These are phyloP conservation scores for Extremus antarcticus DNA, from an alignment of 495 filamentous ascomycete species.

Conservation along the genomic window DNA sequence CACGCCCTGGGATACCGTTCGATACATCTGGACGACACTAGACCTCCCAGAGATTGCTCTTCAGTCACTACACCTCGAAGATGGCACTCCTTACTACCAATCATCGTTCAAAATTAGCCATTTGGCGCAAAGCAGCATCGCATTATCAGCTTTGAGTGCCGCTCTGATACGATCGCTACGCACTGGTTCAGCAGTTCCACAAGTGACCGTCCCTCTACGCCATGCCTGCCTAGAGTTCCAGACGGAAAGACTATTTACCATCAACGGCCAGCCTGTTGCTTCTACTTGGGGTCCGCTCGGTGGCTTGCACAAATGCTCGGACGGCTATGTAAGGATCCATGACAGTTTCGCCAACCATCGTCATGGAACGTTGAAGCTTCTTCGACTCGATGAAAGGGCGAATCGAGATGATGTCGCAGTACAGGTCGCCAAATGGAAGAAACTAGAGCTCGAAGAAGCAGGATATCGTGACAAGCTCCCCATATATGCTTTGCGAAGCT, in stretches of 20 bases:
- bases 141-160: slow-evolving; percentile 33
- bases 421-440: slow-evolving; percentile 26
- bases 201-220: slow-evolving; percentile 27
- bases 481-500: slow-evolving; percentile 34
- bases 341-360: slow-evolving; percentile 36
- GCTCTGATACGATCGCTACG: slow-evolving; percentile 29
- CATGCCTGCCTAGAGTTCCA: slow-evolving; percentile 38
- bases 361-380: slow-evolving; percentile 27
- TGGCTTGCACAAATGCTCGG: slow-evolving; percentile 33
- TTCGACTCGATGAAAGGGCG: slow-evolving; percentile 23
- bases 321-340: slow-evolving; percentile 40
- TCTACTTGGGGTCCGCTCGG: slow-evolving; percentile 33
- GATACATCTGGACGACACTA: slow-evolving; percentile 20
- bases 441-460: slow-evolving; percentile 32
- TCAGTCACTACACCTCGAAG: slow-evolving; percentile 11
- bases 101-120: slow-evolving; percentile 39
- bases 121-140: slow-evolving; percentile 36
- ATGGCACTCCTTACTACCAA: slow-evolving; percentile 20
- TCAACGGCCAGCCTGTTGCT: slow-evolving; percentile 24
- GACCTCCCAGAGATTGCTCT: slow-evolving; percentile 15
- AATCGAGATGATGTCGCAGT: slow-evolving; percentile 28
- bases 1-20: slow-evolving; percentile 12
- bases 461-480: slow-evolving; percentile 25
- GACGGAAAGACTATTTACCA: slow-evolving; percentile 33
- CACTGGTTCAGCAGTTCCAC: slow-evolving; percentile 15